Conservation (phyloP, 768 basidiomycete genomes). For the Kockovaella imperatae region DNA sequence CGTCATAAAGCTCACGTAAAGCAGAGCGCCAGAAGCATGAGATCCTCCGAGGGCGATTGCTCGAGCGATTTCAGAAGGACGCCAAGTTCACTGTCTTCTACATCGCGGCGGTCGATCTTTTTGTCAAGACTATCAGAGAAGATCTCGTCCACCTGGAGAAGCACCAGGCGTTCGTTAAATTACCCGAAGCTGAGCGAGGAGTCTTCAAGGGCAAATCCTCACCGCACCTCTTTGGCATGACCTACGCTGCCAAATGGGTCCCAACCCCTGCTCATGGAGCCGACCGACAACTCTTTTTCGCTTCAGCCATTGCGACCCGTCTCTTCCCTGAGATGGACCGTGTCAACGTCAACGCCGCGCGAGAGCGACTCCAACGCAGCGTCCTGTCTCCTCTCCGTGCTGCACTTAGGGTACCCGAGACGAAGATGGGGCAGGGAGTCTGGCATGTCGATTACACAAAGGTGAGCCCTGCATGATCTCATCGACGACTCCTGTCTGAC, state of each 20-base stretch:
- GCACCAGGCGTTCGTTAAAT: not conserved
- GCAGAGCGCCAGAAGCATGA: not conserved
- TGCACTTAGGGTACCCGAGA: constrained; percentile 51
- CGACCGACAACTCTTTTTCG: constrained; percentile 59
- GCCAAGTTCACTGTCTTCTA: not conserved
- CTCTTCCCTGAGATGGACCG: constrained; percentile 44
- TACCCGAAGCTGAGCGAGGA: not conserved
- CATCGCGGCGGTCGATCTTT: not conserved
- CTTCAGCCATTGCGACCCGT: constrained; percentile 57
- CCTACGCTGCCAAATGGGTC: constrained; percentile 64
- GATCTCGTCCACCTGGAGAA: not conserved
- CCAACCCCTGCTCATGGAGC: constrained; percentile 57
- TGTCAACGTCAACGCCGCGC: constrained; percentile 48
- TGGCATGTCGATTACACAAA: constrained; percentile 32
- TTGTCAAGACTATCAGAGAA: not conserved
- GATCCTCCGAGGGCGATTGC: too few species aligned
- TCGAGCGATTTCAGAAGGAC: too few species aligned
- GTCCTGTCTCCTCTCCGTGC: constrained; percentile 56
- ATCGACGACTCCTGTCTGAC: constrained; percentile 46
- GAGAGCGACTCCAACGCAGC: constrained; percentile 57
- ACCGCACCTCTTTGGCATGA: constrained; percentile 47
- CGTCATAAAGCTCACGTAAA: not conserved
- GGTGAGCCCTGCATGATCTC: not conserved
- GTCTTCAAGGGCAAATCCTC: not conserved
- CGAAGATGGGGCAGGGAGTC: constrained; percentile 53